Percentiles rank a stretch among this genome's conserved stretches.
Conservation (phyloP, 495 filamentous ascomycete genomes). For the Oleoguttula mirabilis region DNA sequence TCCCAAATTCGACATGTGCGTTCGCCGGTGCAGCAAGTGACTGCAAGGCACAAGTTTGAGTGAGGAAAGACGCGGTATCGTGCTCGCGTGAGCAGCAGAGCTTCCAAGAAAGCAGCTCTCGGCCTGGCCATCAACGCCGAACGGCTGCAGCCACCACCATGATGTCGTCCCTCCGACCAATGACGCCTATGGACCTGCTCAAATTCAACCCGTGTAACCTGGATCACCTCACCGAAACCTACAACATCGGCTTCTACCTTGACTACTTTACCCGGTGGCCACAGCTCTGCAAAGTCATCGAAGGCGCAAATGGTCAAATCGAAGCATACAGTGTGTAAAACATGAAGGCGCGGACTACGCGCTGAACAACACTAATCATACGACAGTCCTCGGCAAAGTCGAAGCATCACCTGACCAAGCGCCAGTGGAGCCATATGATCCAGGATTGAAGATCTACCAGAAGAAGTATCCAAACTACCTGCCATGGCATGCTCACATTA, state of each 20-base stretch:
- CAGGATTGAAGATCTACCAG: conserved; percentile 25
- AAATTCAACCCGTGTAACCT: conserved; percentile 77
- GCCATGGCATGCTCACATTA: conserved; percentile 97
- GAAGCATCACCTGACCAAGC: conserved; percentile 63
- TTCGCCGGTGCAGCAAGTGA: too few species aligned
- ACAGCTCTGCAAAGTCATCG: conserved; percentile 75
- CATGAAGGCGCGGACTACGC: too few species aligned
- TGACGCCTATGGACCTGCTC: conserved; percentile 61
- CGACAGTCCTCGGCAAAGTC: conserved; percentile 87
- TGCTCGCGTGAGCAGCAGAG: too few species aligned
- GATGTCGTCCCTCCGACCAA: conserved; percentile 49
- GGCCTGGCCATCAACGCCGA: too few species aligned
- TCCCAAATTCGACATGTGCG: too few species aligned
- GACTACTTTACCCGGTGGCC: conserved; percentile 94
- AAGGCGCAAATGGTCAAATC: conserved; percentile 63
- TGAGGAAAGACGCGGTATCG: too few species aligned
- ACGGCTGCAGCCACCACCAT: too few species aligned
- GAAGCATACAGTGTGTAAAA: conserved; percentile 90
- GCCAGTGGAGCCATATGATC: conserved; percentile 54
- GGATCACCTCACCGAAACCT: conserved; percentile 90
- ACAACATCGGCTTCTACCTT: conserved; percentile 87
- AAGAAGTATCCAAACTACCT: conserved; percentile 51
- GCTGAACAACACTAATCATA: too few species aligned
- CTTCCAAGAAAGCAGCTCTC: too few species aligned
- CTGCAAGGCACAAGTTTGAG: too few species aligned